These are phyloP conservation scores for Penicillium griseofulvum DNA, from an alignment of 2,329 filamentous ascomycete genomes.

Conservation along the genomic window DNA sequence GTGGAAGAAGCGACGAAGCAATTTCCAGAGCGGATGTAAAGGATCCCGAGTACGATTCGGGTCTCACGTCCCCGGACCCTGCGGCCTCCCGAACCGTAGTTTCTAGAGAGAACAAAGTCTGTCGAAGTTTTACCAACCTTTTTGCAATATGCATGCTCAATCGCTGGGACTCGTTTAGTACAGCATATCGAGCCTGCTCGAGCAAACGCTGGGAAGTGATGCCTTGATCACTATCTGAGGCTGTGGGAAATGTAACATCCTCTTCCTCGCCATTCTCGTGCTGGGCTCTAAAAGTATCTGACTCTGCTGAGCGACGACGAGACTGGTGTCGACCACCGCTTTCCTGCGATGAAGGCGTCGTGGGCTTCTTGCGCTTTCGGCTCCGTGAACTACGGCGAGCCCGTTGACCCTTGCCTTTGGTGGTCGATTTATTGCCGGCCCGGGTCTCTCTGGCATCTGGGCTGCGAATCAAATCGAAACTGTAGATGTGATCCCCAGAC, in stretches of 20 bases:
- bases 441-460: slow-evolving; percentile 53
- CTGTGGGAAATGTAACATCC: slow-evolving; percentile 52
- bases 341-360: slow-evolving; percentile 43
- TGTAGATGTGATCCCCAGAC: slow-evolving; percentile 66
- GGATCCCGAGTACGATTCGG: slow-evolving; percentile 34
- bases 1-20: slow-evolving; percentile 49
- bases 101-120: slow-evolving; percentile 55
- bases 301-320: slow-evolving; percentile 47
- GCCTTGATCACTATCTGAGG: slow-evolving; percentile 25
- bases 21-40: slow-evolving; percentile 46
- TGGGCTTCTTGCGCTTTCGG: slow-evolving; percentile 57
- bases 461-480: slow-evolving; percentile 62
- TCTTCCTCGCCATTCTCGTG: slow-evolving; percentile 61
- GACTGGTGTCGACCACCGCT: slow-evolving; percentile 49
- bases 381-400: slow-evolving; percentile 35
- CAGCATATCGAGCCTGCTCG: slow-evolving; percentile 44
- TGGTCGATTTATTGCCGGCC: slow-evolving; percentile 23
- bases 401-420: slow-evolving; percentile 16
- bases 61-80: slow-evolving; percentile 26
- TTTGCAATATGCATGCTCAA: slow-evolving; percentile 57
- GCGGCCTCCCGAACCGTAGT: slow-evolving; percentile 31
- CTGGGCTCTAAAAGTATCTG: slow-evolving; percentile 52
- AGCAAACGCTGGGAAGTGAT: slow-evolving; percentile 34
- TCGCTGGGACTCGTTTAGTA: slow-evolving; percentile 53
- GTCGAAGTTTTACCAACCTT: slow-evolving; percentile 53